Evolutionary conservation across 1,284 basidiomycete genomes (phyloP), one percentile per base, ranked within the genome.

Genomic region (Tylopilus orsonianus): DNA sequence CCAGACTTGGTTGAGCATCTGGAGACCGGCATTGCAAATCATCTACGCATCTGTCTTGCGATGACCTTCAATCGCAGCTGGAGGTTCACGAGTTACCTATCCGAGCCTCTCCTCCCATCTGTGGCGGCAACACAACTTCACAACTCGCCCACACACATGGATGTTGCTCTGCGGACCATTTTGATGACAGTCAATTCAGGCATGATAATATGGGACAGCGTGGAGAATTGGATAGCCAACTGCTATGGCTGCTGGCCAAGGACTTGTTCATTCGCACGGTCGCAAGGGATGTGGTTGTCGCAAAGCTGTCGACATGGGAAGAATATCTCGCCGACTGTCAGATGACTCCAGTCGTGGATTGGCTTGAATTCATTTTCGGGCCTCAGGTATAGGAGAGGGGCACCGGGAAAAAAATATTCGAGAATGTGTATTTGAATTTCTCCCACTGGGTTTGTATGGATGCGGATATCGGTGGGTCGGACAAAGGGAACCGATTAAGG

Each of bases 301-400:
- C 5, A 18, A 26, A 9, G 22, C 12, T 13, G 8, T 4, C 8
- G 4, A 14, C 8, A 30, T 30, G 29, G 5, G 18, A 38, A 14
- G 8, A 9, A 9, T 13, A 30, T 30, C 29, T 34, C 29, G 5
- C 16, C 18, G 46, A 57, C 13, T 55, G 41, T 9, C 9, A 42
- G 13, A 46, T 45, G 48, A 35, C 45, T 10, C n/a, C 38, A 0
- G 44, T 50, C 9, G 27, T 54, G 7, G 26, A 18, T 5, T 50
- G 48, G 42, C 37, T 57, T 12, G 45, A 57, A 23, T 54, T 51
- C 23, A 10, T 57, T 2, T 57, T 54, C 16, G 55, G 51, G 27
- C 19, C 32, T 2, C 27, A 41, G 16, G 14, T 48, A 32, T 51
- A 24, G 29, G 29, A 30, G 4, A 13, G 8, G 42, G 27, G 22